Conservation (phyloP, 2,329 filamentous ascomycete genomes). For the Ilyonectria destructans region DNA sequence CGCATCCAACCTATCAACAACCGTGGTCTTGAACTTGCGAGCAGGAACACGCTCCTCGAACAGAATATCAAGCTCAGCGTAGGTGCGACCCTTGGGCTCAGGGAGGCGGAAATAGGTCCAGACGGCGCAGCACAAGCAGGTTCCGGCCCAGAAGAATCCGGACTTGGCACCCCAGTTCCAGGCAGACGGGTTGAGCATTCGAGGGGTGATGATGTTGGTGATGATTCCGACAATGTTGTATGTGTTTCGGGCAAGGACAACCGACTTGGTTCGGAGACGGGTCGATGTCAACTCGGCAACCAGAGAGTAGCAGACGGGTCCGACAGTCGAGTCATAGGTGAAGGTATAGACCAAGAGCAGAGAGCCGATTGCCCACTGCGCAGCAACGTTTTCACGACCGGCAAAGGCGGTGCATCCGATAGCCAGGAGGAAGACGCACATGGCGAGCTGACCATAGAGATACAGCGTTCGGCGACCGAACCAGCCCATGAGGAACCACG, state of each 20-base stretch:
- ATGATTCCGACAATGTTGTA: constrained; percentile 67
- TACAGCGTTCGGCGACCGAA: constrained; percentile 65
- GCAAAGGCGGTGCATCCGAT: constrained; percentile 72
- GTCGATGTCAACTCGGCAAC: constrained; percentile 71
- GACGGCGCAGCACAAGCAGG: constrained; percentile 61
- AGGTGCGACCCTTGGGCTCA: constrained; percentile 69
- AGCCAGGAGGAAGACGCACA: constrained; percentile 59
- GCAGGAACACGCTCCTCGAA: constrained; percentile 64
- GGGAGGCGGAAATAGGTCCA: constrained; percentile 70
- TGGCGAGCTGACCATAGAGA: constrained; percentile 65
- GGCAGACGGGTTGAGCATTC: constrained; percentile 64
- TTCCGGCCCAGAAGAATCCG: constrained; percentile 63
- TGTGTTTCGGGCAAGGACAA: constrained; percentile 62
- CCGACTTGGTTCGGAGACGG: constrained; percentile 63
- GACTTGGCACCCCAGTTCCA: constrained; percentile 66
- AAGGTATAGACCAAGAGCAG: constrained; percentile 63
- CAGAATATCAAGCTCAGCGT: constrained; percentile 70
- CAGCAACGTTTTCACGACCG: constrained; percentile 61
- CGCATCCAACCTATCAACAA: constrained; percentile 50
- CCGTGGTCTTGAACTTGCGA: constrained; percentile 57
- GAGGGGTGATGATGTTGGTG: constrained; percentile 63
- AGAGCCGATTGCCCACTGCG: constrained; percentile 65
- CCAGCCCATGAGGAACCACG: constrained; percentile 62
- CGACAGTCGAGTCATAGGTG: constrained; percentile 58
- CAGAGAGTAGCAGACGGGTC: constrained; percentile 84